Percentiles rank a stretch among this genome's conserved stretches.
Evolutionary conservation across 2,329 filamentous ascomycete genomes (phyloP).

Genomic region (Calonectria henricotiae): DNA sequence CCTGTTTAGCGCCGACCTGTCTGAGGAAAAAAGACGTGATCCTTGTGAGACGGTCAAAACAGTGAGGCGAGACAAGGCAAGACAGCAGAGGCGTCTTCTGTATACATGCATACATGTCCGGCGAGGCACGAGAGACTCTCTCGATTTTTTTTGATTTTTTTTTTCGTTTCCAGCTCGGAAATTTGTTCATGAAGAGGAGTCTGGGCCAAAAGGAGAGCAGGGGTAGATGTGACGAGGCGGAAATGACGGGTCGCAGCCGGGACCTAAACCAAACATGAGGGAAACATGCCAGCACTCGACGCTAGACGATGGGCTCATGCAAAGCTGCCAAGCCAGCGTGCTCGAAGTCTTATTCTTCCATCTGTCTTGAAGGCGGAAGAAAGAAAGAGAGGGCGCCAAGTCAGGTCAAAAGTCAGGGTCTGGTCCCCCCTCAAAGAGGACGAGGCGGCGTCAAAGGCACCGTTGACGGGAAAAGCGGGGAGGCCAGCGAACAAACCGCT

Average conservation of each 20-base stretch:
- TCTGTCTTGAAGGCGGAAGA: neutral
- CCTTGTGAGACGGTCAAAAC: too few species aligned
- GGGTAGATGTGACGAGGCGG: neutral
- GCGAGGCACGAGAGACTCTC: neutral
- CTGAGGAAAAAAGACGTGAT: neutral
- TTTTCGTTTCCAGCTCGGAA: neutral
- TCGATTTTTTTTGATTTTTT: neutral
- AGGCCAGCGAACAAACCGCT: neutral
- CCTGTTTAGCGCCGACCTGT: neutral
- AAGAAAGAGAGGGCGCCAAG: neutral
- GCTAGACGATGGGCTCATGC: neutral
- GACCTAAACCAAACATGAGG: neutral
- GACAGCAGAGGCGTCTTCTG: too few species aligned
- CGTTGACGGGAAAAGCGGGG: constrained; percentile 12
- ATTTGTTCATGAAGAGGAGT: neutral
- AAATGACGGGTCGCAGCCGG: neutral
- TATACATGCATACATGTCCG: neutral
- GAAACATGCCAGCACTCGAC: neutral
- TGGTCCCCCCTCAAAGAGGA: too few species aligned
- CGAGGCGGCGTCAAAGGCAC: constrained; percentile 1
- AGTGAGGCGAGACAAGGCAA: too few species aligned
- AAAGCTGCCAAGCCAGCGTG: neutral
- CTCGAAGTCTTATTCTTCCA: neutral
- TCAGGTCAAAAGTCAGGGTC: neutral
- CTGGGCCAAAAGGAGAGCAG: neutral